Base-by-base conservation (phyloP, 2,329 filamentous ascomycete genomes). In the Paecilomyces niveus region DNA sequence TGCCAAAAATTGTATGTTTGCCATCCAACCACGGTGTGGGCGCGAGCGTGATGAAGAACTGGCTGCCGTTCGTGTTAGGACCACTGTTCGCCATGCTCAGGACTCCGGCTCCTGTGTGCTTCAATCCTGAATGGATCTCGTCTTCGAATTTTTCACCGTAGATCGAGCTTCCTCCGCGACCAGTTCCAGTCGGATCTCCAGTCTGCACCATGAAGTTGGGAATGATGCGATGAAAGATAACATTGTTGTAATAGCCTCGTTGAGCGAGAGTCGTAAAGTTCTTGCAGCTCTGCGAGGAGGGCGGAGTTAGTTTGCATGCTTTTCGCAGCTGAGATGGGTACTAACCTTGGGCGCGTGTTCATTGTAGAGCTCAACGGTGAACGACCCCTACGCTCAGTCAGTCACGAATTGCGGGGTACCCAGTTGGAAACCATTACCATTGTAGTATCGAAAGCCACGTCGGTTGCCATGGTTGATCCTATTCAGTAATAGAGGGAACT, bases 21-120 rank as follows among this genome's bases (percentile, higher is more conserved):
- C 92, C 92, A 75, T 99, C 94, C 60, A 99, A 77, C 93, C 93
- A 97, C 0, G 94, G 94, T 15, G 94, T 93, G 3, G 93, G 93
- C 7, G 92, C 93, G 33, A 97, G 81, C 0, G 94, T 97, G 65
- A 99, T 86, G 72, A 97, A 97, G 76, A 97, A 99, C 76, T 97
- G 94, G 59, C 86, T 90, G 22, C 93, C 93, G 74, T 97, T 97
- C 35, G 93, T 96, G 74, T 97, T 86, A 8, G 90, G 90, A 0
- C 94, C 94, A 15, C 87, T 86, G 76, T 99, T 99, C 60, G 94
- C 94, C 94, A 99, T 99, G 76, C 87, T 92, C 67, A 99, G 78
- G n/a, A 97, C 82, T 1, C 93, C 93, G 3, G 93, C 92, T 39
- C 93, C 93, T 0, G 92, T 96, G 78, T 99, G 94, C 72, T 93